Evolutionary conservation across 768 basidiomycete genomes (phyloP).

Genomic region (Candolleomyces aberdarensis): DNA sequence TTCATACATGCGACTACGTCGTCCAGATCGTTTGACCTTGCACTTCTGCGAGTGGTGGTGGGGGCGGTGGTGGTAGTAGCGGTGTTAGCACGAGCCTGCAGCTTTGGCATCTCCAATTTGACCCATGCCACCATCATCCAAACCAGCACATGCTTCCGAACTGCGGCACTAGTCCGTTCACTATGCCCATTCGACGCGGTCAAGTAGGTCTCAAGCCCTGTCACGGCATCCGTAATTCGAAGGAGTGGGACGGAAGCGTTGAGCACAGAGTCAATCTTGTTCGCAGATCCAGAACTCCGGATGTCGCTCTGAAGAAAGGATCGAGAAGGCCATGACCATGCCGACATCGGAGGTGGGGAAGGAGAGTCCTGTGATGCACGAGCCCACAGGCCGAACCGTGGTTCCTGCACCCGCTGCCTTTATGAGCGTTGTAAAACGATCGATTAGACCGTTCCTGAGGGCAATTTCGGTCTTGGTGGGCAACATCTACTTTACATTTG

Average conservation of each 20-base stretch:
- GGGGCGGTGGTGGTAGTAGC: not conserved
- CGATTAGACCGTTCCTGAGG: constrained; percentile 16
- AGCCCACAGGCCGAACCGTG: constrained; percentile 17
- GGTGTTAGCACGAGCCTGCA: too few species aligned
- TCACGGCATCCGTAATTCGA: constrained; percentile 20
- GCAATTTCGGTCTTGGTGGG: constrained; percentile 16
- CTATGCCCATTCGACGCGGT: constrained; percentile 16
- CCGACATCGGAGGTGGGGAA: constrained; percentile 26
- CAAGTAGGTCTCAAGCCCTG: constrained; percentile 22
- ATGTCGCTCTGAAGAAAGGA: constrained; percentile 6
- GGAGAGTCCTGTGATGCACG: constrained; percentile 21
- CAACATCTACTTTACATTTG: constrained; percentile 19
- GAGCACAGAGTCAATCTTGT: not conserved
- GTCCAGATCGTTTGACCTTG: not conserved
- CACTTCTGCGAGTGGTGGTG: not conserved
- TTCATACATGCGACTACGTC: not conserved
- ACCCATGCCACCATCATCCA: constrained; percentile 30
- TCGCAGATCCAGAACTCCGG: constrained; percentile 15
- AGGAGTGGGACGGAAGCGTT: constrained; percentile 19
- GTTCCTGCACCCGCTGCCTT: constrained; percentile 10
- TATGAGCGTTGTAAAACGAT: constrained; percentile 19
- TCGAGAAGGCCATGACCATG: constrained; percentile 17
- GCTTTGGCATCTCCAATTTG: constrained; percentile 20
- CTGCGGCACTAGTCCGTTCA: constrained; percentile 15
- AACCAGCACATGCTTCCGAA: constrained; percentile 19